Base-by-base conservation (phyloP, 352 stramenopile genomes). In the Globisporangium canariense region DNA sequence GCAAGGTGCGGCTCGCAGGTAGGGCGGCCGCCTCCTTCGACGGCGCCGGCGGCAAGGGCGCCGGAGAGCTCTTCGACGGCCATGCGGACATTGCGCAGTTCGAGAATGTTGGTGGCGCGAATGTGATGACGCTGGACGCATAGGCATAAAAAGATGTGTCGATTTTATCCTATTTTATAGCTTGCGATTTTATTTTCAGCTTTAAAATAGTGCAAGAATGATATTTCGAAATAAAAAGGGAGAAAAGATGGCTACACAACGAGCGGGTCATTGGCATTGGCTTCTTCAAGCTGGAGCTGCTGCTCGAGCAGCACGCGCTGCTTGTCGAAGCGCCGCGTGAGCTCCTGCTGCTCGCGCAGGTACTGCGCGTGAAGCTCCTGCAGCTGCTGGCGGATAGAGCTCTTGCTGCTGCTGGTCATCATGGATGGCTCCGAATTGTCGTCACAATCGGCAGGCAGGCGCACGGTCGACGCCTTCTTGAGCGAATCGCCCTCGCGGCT, bases 91-190 rank as follows among this genome's bases (percentile, higher is more conserved):
- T 89, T 43, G 83, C 79, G 0, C 85, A 93, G 56, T 92, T 89
- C 53, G 83, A 93, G 43, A 74, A 83, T 43, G 81, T 91, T 9
- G 85, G 85, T 59, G 85, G 85, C 41, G 85, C 85, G 53, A 91
- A 93, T 56, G 85, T 93, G 64, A 93, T 93, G 85, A 93, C 85
- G 1, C 80, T 93, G 25, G 84, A 91, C 25, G 77, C 73, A 0
- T 90, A 68, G 77, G 41, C 3, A 46, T 46, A 28, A 28, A 22
- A 32, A 52, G 20, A 52, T 8, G 20, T 5, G n/a, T 11, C 7
- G 0, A 5, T 28, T 50, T 13, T 20, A 25, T 50, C 18, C 16
- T 25, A 51, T 28, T 51, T 22, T 30, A 53, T 18, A 14, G 20
- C 34, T 53, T 30, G 20, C 8, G 34, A 40, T 40, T 13, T 53